phyloP scores from a whole-genome alignment of 2,329 filamentous ascomycete genomes.

The Neurospora sp. region DNA sequence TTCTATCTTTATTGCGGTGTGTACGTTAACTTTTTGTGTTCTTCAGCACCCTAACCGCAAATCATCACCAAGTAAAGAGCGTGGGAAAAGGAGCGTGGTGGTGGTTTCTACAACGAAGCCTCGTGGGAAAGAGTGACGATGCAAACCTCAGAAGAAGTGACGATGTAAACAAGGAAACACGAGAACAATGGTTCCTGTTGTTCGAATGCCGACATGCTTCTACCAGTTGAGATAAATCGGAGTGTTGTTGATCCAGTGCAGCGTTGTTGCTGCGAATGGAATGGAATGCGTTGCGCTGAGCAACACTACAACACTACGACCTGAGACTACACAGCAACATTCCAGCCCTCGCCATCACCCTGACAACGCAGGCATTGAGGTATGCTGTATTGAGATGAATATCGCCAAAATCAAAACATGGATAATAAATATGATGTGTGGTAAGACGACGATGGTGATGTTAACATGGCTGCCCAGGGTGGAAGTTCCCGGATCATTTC shows the following conservation, averaged over 20 bases:
- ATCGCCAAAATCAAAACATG: not conserved
- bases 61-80: not conserved
- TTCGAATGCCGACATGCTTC: not conserved
- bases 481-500: not conserved
- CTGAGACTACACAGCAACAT: not conserved
- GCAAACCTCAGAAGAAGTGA: not conserved
- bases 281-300: constrained; percentile 21
- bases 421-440: not conserved
- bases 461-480: not conserved
- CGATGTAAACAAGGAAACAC: not conserved
- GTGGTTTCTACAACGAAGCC: not conserved
- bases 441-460: not conserved
- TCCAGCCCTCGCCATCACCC: not conserved
- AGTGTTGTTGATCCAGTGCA: not conserved
- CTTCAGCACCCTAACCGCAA: too few species aligned
- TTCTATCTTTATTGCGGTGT: not conserved
- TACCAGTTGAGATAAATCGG: not conserved
- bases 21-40: too few species aligned
- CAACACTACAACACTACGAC: constrained; percentile 10
- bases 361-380: not conserved
- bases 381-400: not conserved
- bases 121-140: not conserved
- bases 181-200: not conserved
- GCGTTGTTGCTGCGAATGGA: constrained; percentile 1
- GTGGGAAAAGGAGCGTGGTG: not conserved